A percentile compares a stretch with the other conserved stretches of the same genome.
These are phyloP conservation scores for Teunomyces pallodes DNA, from an alignment of 805 yeast genomes.

Conservation along the genomic window DNA sequence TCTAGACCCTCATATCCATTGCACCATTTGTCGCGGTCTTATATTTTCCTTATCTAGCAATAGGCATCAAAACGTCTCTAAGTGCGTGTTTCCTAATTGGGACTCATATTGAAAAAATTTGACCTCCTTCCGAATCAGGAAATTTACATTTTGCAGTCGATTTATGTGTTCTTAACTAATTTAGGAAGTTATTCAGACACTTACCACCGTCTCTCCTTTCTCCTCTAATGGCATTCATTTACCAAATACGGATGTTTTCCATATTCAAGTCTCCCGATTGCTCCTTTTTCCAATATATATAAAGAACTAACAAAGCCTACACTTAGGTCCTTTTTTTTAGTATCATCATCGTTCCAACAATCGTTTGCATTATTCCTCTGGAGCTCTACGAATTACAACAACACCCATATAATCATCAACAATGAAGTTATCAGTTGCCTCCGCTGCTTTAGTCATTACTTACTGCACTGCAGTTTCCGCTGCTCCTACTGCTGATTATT, in stretches of 20 bases:
- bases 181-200: conserved; percentile 1
- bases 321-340: background rate
- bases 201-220: background rate
- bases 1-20: background rate
- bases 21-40: background rate
- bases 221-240: background rate
- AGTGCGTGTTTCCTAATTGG: background rate
- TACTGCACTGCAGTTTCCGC: conserved; percentile 19
- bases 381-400: background rate
- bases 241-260: background rate
- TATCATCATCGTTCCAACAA: background rate
- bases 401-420: background rate
- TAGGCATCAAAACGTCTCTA: background rate
- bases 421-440: conserved; percentile 12
- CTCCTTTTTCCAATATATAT: background rate
- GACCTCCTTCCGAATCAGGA: conserved; percentile 1
- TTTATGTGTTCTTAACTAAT: background rate
- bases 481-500: conserved; percentile 16
- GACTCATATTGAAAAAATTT: background rate
- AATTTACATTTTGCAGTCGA: conserved; percentile 1
- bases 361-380: conserved; percentile 1
- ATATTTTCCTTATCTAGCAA: background rate
- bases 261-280: background rate
- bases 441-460: conserved; percentile 8
- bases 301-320: background rate